phyloP scores from a whole-genome alignment of 306 rosid species.

The Rubus parviflorus region DNA sequence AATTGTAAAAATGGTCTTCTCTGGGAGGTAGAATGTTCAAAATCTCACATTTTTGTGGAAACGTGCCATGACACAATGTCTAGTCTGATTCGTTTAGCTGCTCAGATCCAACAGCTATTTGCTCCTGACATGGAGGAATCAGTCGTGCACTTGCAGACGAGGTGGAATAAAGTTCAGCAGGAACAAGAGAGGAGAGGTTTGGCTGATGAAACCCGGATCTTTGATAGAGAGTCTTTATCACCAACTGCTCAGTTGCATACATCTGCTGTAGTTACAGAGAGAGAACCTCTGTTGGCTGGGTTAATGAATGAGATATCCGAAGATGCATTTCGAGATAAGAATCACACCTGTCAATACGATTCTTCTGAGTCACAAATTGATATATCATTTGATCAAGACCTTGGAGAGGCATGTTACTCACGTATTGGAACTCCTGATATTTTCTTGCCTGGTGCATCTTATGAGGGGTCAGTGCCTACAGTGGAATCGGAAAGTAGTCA shows the following conservation, averaged over 20 bases:
- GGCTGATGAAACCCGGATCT: slow-evolving; percentile 33
- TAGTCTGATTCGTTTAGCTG: slow-evolving; percentile 67
- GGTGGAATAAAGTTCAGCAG: slow-evolving; percentile 82
- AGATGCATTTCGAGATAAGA: slow-evolving; percentile 65
- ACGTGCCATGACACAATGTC: slow-evolving; percentile 88
- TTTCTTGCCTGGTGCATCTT: slow-evolving; percentile 36
- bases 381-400: slow-evolving; percentile 47
- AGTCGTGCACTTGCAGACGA: slow-evolving; percentile 81
- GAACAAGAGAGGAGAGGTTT: slow-evolving; percentile 58
- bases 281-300: slow-evolving; percentile 51
- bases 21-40: slow-evolving; percentile 81
- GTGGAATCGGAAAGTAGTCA: slow-evolving; percentile 51
- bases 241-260: slow-evolving; percentile 47
- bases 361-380: slow-evolving; percentile 40
- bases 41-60: slow-evolving; percentile 67
- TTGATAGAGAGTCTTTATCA: slow-evolving; percentile 30
- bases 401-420: slow-evolving; percentile 37
- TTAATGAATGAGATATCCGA: slow-evolving; percentile 89
- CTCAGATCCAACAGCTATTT: slow-evolving; percentile 86
- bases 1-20: slow-evolving; percentile 71
- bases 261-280: slow-evolving; percentile 33
- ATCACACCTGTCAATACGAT: slow-evolving; percentile 35
- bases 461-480: slow-evolving; percentile 46
- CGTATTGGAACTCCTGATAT: slow-evolving; percentile 44
- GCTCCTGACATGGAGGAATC: slow-evolving; percentile 98